Percentiles rank a stretch among this genome's conserved stretches.
These are phyloP conservation scores for Puccinia coronata DNA, from an alignment of 1,284 basidiomycete genomes.

Conservation along the genomic window DNA sequence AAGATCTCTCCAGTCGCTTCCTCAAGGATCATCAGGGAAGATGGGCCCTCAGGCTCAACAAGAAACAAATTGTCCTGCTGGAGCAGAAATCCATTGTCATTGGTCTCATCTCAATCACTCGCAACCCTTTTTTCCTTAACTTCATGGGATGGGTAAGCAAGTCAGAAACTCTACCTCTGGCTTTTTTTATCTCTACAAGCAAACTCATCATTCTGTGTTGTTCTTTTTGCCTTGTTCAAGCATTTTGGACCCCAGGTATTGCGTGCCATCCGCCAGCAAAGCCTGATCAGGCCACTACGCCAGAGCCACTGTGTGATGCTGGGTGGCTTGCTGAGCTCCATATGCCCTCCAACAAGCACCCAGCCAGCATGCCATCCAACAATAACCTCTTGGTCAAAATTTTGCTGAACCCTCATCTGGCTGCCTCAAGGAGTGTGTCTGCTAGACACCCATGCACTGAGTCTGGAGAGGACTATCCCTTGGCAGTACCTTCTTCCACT, in stretches of 20 bases:
- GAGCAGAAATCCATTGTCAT: conserved; percentile 29
- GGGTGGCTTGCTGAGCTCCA: conserved; percentile 18
- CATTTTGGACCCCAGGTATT: conserved; percentile 18
- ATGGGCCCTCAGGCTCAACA: conserved; percentile 1
- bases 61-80: conserved; percentile 34
- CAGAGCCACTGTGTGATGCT: conserved; percentile 4
- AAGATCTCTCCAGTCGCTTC: conserved; percentile 27
- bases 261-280: background rate
- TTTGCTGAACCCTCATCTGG: conserved; percentile 4
- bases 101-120: conserved; percentile 19
- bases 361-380: conserved; percentile 5
- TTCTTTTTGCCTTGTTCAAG: background rate
- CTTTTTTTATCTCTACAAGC: background rate
- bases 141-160: conserved; percentile 23
- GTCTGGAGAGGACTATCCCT: conserved; percentile 9
- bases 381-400: background rate
- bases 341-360: background rate
- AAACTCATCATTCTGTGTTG: background rate
- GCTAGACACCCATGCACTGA: conserved; percentile 18
- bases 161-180: background rate
- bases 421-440: background rate
- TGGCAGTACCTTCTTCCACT: background rate
- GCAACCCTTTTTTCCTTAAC: conserved; percentile 6
- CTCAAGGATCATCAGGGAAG: conserved; percentile 28
- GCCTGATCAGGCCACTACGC: background rate